Evolutionary conservation across 352 stramenopile genomes (phyloP), one percentile per base, ranked within the genome.

Genomic region (Elongisporangium undulatum): DNA sequence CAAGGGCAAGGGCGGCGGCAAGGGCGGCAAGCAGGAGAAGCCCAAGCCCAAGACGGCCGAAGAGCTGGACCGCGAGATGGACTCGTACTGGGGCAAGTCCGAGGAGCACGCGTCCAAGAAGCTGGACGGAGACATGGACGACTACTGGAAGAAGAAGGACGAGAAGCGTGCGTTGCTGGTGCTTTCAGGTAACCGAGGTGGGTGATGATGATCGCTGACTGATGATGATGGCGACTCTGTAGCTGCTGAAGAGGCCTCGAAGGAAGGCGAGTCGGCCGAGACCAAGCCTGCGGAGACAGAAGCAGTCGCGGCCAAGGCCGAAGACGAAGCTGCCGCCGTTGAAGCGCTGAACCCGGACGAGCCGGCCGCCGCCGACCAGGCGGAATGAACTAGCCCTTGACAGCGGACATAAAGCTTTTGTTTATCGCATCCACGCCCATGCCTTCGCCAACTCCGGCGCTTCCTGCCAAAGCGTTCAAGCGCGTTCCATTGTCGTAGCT

Each of bases 81-180:
- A 94, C 75, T 84, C 59, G 24, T 94, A 94, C 77, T 94, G 85
- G 85, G 82, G 81, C 54, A 94, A 94, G 69, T 92, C 82, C 56
- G 72, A 79, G 62, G 85, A 94, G 67, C 85, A 94, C 63, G 85
- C 85, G 21, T 48, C 75, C 55, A 94, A 94, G 78, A 91, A 90
- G 67, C 63, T 94, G 24, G 85, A 94, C 61, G 73, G 54, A 48
- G 85, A 94, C 68, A 90, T 94, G 85, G 82, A 94, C 65, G 76
- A 92, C 63, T 94, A 94, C 74, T 94, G 85, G 85, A 94, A 94
- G 81, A 81, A 62, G 45, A 94, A 94, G 72, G 76, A 80, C 49
- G 72, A 77, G 7, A 63, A 56, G 51, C 49, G 74, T 83, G 55
- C 4, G 67, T 77, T 50, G n/a, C 58, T 20, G 34, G 9, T 21